Base-by-base conservation (phyloP, 2,329 filamentous ascomycete species). In the Onygena corvina region DNA sequence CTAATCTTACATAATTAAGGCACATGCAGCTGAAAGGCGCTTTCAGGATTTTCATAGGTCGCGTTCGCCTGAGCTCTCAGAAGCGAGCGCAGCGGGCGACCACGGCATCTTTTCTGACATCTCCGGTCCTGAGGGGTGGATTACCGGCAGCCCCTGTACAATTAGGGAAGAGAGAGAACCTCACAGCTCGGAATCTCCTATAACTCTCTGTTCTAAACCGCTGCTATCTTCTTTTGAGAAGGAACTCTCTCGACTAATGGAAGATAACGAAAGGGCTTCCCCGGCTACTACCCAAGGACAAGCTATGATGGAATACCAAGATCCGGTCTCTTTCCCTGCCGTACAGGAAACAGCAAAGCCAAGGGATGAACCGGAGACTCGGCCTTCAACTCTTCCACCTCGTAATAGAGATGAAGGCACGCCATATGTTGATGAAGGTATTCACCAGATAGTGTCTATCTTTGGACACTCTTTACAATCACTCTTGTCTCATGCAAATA, bases 221-320 rank as follows among this genome's bases (percentile, higher is more conserved):
- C 59, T 69, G 29, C 54, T 70, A 18, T 61, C 61, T 36, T 64
- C 64, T 11, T 69, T 69, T 35, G 67, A 69, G 46, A 59, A 57
- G 9, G 66, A 69, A 49, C 54, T 70, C 55, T 60, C 65, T 23
- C 64, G 56, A 46, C 57, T 69, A 3, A 55, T 69, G 46, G 46
- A 31, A 42, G 33, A 34, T 31, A 20, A 25, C 6, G 14, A 12
- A 27, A 25, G 12, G 23, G 38, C 25, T 6, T 25, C 57, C 25
- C 33, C 56, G 12, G 53, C 58, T 7, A 34, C 50, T 21, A 16
- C 50, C 4, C 50, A 35, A 46, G 52, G 18, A 46, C 47, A 47
- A 40, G 30, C 18, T 23, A 11, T n/a, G 8, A 20, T n/a, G 18
- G 4, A 9, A 27, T 7, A 11, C 8, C 7, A 38, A 20, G 46